Evolutionary conservation across 139 green algal genomes (phyloP), one percentile per base, ranked within the genome.

Genomic region (Picocystis salinarum): DNA sequence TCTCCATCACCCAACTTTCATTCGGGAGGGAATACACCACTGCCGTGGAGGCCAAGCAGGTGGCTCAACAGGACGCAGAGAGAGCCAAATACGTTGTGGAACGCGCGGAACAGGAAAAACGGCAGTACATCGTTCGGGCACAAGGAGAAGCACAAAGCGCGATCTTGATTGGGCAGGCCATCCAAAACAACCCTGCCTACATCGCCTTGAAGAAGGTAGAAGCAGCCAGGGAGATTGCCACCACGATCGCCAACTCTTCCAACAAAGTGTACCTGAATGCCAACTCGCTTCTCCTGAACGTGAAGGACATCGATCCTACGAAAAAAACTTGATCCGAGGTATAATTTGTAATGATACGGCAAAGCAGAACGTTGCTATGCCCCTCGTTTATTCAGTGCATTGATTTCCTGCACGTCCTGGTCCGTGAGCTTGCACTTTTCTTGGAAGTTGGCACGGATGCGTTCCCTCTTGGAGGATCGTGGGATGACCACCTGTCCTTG

Each of bases 51-150:
- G 75, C 83, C n/a, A 98, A 98, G 77, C 79, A 91, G 56, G 79
- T 98, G 23, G 82, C 85, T 34, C 85, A 95, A 64, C 88, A 98
- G 66, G 88, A 98, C 31, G 86, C 88, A 6, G 88, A 98, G 74
- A 64, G 83, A 1, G 83, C 87, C 29, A 91, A 91, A 70, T 98
- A 20, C 37, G 11, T 48, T 70, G 77, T 93, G 36, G 80, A 95
- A 37, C 91, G 85, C 57, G 88, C 88, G 17, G 55, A 84, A 59
- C 87, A 95, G 61, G 88, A 98, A 48, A 98, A 98, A 75, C 53
- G 89, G 58, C 66, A 56, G 23, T 66, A 72, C 25, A 84, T 98
- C 52, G 83, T 98, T 51, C 57, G 68, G 6, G 88, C 88, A 20
- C 63, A 91, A 70, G 85, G 85, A 72, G 85, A 95, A 66, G 82